Conservation (phyloP, 805 yeast genomes). For the Kazachstania martiniae region DNA sequence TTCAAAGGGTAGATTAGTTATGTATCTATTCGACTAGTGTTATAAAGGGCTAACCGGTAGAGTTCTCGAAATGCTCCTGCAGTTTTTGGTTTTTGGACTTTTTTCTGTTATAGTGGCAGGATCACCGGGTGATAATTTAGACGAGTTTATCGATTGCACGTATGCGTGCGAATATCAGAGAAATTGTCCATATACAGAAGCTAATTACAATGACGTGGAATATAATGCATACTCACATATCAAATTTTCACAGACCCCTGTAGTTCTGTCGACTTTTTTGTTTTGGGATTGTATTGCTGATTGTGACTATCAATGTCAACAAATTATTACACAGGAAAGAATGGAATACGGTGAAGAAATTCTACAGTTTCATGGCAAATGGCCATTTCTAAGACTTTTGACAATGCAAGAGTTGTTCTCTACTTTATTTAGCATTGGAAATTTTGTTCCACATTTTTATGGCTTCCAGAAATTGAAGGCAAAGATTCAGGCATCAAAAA, state of each 20-base stretch:
- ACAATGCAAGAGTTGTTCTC: slow-evolving; percentile 83
- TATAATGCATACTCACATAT: slow-evolving; percentile 18
- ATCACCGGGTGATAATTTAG: slow-evolving; percentile 54
- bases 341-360: slow-evolving; percentile 38
- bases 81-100: background rate
- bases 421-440: slow-evolving; percentile 63
- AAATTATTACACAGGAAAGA: slow-evolving; percentile 52
- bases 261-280: slow-evolving; percentile 32
- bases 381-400: slow-evolving; percentile 79
- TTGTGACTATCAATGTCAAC: slow-evolving; percentile 92
- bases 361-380: slow-evolving; percentile 89
- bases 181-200: slow-evolving; percentile 13
- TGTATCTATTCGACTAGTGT: no score
- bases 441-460: slow-evolving; percentile 52
- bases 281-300: slow-evolving; percentile 69
- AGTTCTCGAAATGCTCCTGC: no score
- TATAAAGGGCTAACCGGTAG: no score
- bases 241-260: slow-evolving; percentile 20
- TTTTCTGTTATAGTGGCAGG: slow-evolving; percentile 15
- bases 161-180: slow-evolving; percentile 35
- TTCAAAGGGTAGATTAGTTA: no score
- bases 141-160: slow-evolving; percentile 45
- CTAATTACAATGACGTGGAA: slow-evolving; percentile 15
- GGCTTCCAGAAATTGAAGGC: slow-evolving; percentile 31
- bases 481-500: slow-evolving; percentile 8